A percentile compares a stretch with the other conserved stretches of the same genome.
phyloP scores from a whole-genome alignment of 352 stramenopile species.

The Phytophthora foliorum region DNA sequence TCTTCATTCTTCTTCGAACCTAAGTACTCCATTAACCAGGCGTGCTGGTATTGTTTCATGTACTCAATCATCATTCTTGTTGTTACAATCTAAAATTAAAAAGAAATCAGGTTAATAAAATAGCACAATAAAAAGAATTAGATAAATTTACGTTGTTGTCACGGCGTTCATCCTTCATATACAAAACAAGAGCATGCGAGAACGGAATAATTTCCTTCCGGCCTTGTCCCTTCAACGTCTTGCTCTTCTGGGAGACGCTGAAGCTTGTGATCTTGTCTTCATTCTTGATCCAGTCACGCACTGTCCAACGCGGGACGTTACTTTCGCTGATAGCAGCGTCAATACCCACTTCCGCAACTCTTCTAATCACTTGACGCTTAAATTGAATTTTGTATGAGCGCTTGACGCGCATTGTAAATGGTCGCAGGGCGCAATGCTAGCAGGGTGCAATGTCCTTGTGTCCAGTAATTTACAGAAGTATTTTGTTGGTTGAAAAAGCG shows the following conservation, averaged over 20 bases:
- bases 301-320: conserved; percentile 8
- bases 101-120: background rate
- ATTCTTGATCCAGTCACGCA: conserved; percentile 11
- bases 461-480: too few relatives aligned
- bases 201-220: conserved; percentile 22
- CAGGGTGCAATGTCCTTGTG: too few relatives aligned
- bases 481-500: too few relatives aligned
- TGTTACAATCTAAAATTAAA: conserved; percentile 1
- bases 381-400: conserved; percentile 19
- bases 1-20: conserved; percentile 6
- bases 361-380: conserved; percentile 1
- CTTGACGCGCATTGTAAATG: background rate
- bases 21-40: too few relatives aligned
- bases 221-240: conserved; percentile 21
- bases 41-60: too few relatives aligned
- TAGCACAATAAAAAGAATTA: background rate
- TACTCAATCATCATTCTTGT: conserved; percentile 16
- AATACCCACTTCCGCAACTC: background rate
- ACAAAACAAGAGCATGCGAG: conserved; percentile 9
- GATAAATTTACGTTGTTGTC: conserved; percentile 10
- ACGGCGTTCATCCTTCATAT: conserved; percentile 15
- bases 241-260: conserved; percentile 12
- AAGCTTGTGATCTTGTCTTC: background rate
- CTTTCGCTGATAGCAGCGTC: too few relatives aligned
- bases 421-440: too few relatives aligned